These are phyloP conservation scores for Scheffersomyces spartinae DNA, from an alignment of 805 yeast genomes.

Conservation along the genomic window DNA sequence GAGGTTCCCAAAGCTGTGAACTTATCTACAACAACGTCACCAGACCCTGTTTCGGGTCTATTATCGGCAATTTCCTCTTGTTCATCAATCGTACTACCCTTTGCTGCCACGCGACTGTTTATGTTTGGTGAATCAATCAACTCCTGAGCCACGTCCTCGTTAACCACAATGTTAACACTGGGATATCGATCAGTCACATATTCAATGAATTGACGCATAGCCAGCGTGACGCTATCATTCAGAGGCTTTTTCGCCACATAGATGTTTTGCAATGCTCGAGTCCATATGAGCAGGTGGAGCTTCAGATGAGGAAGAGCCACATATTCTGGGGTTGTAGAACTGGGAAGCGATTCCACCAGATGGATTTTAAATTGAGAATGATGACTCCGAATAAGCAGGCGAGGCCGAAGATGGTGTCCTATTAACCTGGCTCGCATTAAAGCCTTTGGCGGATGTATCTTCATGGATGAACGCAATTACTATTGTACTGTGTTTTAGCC, in stretches of 20 bases:
- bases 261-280: conserved; percentile 60
- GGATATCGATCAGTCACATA: conserved; percentile 56
- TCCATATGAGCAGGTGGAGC: conserved; percentile 58
- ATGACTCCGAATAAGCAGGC: no score
- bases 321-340: no score
- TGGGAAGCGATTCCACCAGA: no score
- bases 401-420: no score
- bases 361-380: no score
- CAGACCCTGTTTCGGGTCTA: not conserved
- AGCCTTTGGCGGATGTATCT: no score
- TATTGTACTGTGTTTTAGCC: no score
- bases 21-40: not conserved
- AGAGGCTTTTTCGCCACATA: conserved; percentile 79
- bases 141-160: conserved; percentile 65
- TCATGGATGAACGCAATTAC: no score
- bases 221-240: conserved; percentile 50
- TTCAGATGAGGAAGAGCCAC: conserved; percentile 46
- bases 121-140: conserved; percentile 15
- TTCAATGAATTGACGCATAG: conserved; percentile 54
- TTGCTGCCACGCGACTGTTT: conserved; percentile 4
- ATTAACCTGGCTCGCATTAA: no score
- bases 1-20: conserved; percentile 13
- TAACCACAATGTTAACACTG: conserved; percentile 64
- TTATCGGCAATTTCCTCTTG: conserved; percentile 3
- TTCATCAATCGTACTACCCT: not conserved